A percentile compares a stretch with the other conserved stretches of the same genome.
Conservation (phyloP, 1,139 yeast species). For the Candida frijolesensis region DNA sequence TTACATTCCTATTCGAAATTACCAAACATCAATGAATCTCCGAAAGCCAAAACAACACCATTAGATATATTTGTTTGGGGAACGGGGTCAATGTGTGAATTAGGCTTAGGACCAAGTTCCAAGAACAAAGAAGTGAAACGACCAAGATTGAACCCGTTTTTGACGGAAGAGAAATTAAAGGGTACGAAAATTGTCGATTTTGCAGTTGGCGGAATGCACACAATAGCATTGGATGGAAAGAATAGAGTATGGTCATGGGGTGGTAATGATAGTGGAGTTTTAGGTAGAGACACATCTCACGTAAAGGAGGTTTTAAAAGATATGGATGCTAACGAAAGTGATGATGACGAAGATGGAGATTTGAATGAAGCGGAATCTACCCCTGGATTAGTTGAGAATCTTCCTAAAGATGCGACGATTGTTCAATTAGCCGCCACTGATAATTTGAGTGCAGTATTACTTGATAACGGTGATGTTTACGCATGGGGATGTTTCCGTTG, state of each 20-base stretch:
- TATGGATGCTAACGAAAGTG: constrained; percentile 64
- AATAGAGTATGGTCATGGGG: constrained; percentile 97
- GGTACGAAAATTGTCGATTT: constrained; percentile 65
- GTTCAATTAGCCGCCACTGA: constrained; percentile 93
- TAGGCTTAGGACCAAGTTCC: constrained; percentile 90
- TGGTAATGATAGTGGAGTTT: constrained; percentile 85
- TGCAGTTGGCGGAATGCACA: constrained; percentile 96
- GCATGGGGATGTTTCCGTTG: constrained; percentile 98
- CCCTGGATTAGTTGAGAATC: constrained; percentile 72
- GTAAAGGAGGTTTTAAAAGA: constrained; percentile 65
- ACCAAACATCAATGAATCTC: constrained; percentile 47
- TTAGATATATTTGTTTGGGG: constrained; percentile 93
- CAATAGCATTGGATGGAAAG: constrained; percentile 73
- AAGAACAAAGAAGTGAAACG: constrained; percentile 91
- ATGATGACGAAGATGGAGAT: constrained; percentile 79
- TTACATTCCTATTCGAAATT: constrained; percentile 52
- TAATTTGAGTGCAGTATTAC: constrained; percentile 79
- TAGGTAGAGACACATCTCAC: constrained; percentile 83
- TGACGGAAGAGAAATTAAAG: constrained; percentile 60
- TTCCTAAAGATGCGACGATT: constrained; percentile 54
- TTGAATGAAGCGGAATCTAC: constrained; percentile 87
- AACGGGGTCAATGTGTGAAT: constrained; percentile 94
- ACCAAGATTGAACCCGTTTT: constrained; percentile 84
- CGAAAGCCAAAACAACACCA: constrained; percentile 42
- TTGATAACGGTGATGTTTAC: constrained; percentile 82